Conservation (phyloP, 495 filamentous ascomycete species). For the Chaetomium tenue region DNA sequence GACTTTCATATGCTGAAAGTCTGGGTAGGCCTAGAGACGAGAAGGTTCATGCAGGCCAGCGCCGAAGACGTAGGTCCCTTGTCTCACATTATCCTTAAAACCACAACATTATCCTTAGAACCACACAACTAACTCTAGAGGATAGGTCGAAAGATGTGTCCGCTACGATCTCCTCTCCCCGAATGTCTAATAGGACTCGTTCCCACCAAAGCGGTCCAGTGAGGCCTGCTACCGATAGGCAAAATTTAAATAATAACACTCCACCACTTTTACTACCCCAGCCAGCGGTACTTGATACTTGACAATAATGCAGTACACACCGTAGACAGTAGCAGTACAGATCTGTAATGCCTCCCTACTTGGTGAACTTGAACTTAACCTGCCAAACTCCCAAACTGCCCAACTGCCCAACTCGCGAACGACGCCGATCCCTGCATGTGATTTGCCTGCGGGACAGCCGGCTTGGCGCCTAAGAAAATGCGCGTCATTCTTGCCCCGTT, state of each 20-base stretch:
- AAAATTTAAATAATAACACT: background rate
- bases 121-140: slow-evolving; percentile 25
- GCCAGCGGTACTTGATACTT: background rate
- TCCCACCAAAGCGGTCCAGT: background rate
- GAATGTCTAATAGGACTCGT: slow-evolving; percentile 58
- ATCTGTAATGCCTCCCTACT: background rate
- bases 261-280: background rate
- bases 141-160: slow-evolving; percentile 69
- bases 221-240: background rate
- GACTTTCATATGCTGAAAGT: slow-evolving; percentile 93
- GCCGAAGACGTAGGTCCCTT: slow-evolving; percentile 70
- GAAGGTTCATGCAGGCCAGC: slow-evolving; percentile 81
- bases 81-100: background rate
- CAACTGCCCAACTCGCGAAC: too few species aligned
- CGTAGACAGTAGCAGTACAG: background rate
- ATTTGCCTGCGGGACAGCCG: slow-evolving; percentile 7
- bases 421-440: background rate
- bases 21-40: slow-evolving; percentile 88
- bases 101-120: too few species aligned
- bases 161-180: slow-evolving; percentile 80
- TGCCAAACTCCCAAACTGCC: too few species aligned
- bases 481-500: background rate
- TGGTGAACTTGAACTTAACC: too few species aligned
- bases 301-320: background rate
- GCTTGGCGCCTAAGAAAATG: slow-evolving; percentile 11